Evolutionary conservation across 2,329 filamentous ascomycete species (phyloP).

Genomic region (Calonectria pseudoturangicola): DNA sequence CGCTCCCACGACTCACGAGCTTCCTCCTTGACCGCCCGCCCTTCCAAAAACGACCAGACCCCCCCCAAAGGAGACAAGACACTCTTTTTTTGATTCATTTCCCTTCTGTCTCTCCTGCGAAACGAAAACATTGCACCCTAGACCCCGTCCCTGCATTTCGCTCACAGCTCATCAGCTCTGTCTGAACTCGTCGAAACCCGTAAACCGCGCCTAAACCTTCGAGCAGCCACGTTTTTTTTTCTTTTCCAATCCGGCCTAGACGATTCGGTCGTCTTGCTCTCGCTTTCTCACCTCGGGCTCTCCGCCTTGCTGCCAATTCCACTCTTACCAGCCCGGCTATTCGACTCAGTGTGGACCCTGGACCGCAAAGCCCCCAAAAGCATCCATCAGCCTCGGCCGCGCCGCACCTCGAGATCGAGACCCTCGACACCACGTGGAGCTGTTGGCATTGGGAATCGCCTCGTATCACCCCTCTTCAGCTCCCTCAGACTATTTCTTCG

Average conservation of each 20-base stretch:
- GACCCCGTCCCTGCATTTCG: slow-evolving; percentile 15
- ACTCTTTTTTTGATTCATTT: slow-evolving; percentile 39
- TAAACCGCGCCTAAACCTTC: neutral
- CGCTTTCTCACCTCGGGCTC: slow-evolving; percentile 39
- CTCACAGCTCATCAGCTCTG: slow-evolving; percentile 20
- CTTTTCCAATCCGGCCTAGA: slow-evolving; percentile 42
- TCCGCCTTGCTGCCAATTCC: slow-evolving; percentile 42
- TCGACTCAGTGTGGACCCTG: slow-evolving; percentile 47
- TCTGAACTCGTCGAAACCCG: slow-evolving; percentile 20
- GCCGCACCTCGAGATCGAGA: slow-evolving; percentile 46
- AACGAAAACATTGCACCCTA: slow-evolving; percentile 23
- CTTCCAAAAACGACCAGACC: slow-evolving; percentile 37
- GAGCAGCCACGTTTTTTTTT: slow-evolving; percentile 40
- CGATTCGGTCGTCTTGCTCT: slow-evolving; percentile 22
- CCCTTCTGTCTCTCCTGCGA: slow-evolving; percentile 15
- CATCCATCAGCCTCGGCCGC: slow-evolving; percentile 40
- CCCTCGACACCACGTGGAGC: slow-evolving; percentile 51
- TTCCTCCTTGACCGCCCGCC: slow-evolving; percentile 40
- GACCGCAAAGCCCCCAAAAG: slow-evolving; percentile 35
- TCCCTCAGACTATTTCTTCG: slow-evolving; percentile 36
- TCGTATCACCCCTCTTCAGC: slow-evolving; percentile 38
- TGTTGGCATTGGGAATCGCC: slow-evolving; percentile 46
- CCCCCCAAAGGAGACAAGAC: slow-evolving; percentile 32
- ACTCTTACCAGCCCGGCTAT: slow-evolving; percentile 42
- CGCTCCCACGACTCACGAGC: slow-evolving; percentile 39